Evolutionary conservation across 371 early-diverging fungal species (phyloP), one percentile per base, ranked within the genome.

Genomic region (Mucor plumbeus): DNA sequence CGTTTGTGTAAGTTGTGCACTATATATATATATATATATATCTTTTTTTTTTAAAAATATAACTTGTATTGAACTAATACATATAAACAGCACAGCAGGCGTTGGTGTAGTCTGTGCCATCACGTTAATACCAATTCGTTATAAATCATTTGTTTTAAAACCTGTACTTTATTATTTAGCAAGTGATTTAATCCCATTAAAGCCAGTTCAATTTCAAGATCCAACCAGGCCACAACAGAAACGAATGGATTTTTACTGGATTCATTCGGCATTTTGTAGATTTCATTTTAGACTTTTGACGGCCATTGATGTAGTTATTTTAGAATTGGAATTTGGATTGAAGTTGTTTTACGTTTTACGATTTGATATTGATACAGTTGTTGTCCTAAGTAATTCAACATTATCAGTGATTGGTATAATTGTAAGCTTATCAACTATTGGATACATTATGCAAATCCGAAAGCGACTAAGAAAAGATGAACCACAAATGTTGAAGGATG

Each of bases 321-420:
- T 81, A 26, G 81, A 81, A 44, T 43, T 76, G 7, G 81, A 81
- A 56, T 78, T 81, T 60, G 78, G 81, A 38, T 67, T 81, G 35
- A 78, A 81, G 47, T 61, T 81, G n/a, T 78, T 66, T 60, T 81
- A 81, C 50, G 73, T 81, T 21, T 61, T 81, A 15, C 60, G 60
- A 5, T 81, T 81, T 57, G 78, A 81, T 40, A 70, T 81, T 14
- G 78, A 81, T 59, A 76, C 73, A 0, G 70, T 78, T 0, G 76
- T 81, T 8, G 61, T 81, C 5, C 61, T 76, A 13, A 76, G 78
- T 41, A 81, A 76, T 26, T 67, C 70, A 0, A 81, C 78, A 0
- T 59, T 78, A 10, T 72, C 72, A 0, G 66, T 65, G 5, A 75
- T 75, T 43, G 80, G 77, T 17, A 67, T 75, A 5, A 57, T 77